Evolutionary conservation across 2,329 filamentous ascomycete genomes (phyloP).

Genomic region (Neonectria hederae): DNA sequence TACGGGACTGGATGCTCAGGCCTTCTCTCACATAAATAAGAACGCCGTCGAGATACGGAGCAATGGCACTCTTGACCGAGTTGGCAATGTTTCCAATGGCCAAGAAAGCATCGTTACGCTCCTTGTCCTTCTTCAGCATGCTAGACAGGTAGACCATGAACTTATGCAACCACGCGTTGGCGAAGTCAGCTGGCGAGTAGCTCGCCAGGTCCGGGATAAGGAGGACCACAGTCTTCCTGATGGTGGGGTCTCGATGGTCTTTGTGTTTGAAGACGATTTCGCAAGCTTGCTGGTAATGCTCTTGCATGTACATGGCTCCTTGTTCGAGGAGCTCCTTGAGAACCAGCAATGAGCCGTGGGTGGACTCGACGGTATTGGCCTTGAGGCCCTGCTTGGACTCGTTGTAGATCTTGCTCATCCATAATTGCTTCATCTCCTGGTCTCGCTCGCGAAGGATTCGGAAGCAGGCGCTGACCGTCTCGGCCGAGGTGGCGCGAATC

Average conservation of each 20-base stretch:
- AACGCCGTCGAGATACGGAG: constrained; percentile 93
- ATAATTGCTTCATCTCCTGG: constrained; percentile 83
- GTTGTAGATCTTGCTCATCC: constrained; percentile 91
- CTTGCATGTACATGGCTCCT: constrained; percentile 99
- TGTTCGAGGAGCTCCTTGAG: constrained; percentile 93
- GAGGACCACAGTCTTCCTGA: constrained; percentile 87
- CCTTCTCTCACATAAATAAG: constrained; percentile 93
- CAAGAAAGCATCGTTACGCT: constrained; percentile 91
- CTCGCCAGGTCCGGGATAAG: constrained; percentile 93
- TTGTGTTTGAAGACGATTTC: constrained; percentile 93
- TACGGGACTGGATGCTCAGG: constrained; percentile 79
- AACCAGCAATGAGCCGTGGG: constrained; percentile 93
- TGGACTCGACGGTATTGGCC: constrained; percentile 82
- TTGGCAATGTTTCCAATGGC: constrained; percentile 97
- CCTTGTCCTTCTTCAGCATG: constrained; percentile 94
- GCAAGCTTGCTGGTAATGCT: constrained; percentile 89
- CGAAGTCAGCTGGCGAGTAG: constrained; percentile 92
- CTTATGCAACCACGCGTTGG: constrained; percentile 85
- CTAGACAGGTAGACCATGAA: constrained; percentile 97
- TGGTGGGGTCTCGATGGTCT: constrained; percentile 88
- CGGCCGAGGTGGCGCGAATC: constrained; percentile 90
- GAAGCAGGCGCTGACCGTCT: constrained; percentile 94
- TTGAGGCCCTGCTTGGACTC: constrained; percentile 84
- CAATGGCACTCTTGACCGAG: constrained; percentile 93
- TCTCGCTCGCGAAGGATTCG: constrained; percentile 95